Conservation (phyloP, 2,329 filamentous ascomycete genomes). For the Paecilomyces formosus region DNA sequence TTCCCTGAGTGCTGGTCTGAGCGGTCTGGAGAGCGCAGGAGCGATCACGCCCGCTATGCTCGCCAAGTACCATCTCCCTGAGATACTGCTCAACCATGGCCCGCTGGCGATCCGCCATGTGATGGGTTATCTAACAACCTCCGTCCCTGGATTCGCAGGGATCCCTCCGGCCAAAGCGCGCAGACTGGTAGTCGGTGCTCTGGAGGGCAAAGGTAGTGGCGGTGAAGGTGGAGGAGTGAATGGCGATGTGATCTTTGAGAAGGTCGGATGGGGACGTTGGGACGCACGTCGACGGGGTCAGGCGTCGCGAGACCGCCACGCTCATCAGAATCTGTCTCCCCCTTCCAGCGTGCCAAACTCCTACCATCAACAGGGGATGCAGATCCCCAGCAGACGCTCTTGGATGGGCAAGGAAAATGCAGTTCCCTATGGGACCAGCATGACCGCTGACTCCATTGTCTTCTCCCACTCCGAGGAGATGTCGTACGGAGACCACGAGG, state of each 20-base stretch:
- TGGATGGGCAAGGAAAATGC: constrained; percentile 22
- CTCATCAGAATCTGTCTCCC: constrained; percentile 34
- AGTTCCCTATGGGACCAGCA: constrained; percentile 52
- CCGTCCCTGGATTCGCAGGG: constrained; percentile 83
- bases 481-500: constrained; percentile 53
- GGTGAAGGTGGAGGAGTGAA: constrained; percentile 47
- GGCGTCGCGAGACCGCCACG: constrained; percentile 27
- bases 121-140: constrained; percentile 88
- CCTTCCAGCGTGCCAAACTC: constrained; percentile 44
- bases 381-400: constrained; percentile 36
- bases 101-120: constrained; percentile 91
- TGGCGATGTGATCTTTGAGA: constrained; percentile 64
- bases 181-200: constrained; percentile 80
- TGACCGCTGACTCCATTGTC: constrained; percentile 62
- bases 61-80: constrained; percentile 81
- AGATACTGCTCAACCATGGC: constrained; percentile 82
- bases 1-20: constrained; percentile 36
- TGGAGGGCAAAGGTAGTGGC: constrained; percentile 67
- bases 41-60: constrained; percentile 79
- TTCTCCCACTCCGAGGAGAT: constrained; percentile 63
- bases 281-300: constrained; percentile 71
- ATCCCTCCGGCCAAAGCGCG: constrained; percentile 86
- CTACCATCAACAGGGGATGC: constrained; percentile 39
- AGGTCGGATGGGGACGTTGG: constrained; percentile 97
- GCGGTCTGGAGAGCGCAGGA: constrained; percentile 63